A percentile compares a stretch with the other conserved stretches of the same genome.
Evolutionary conservation across 2,329 filamentous ascomycete species (phyloP).

Genomic region (Pyrenophora graminea): DNA sequence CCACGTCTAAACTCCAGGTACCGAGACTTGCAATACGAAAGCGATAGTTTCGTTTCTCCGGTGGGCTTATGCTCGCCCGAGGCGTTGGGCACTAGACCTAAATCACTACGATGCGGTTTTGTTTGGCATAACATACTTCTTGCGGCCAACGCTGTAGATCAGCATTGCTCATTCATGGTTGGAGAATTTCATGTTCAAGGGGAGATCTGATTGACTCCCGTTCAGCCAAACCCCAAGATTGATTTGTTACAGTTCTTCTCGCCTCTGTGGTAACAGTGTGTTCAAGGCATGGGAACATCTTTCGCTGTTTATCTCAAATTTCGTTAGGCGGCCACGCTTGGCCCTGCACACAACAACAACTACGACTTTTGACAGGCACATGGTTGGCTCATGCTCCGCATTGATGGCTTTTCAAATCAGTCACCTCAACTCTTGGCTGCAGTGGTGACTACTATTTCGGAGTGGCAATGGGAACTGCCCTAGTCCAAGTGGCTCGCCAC

Average conservation of each 20-base stretch:
- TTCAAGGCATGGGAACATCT: background rate
- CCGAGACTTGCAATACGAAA: background rate
- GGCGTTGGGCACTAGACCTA: background rate
- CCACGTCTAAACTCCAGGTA: background rate
- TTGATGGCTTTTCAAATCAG: background rate
- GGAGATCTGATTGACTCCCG: background rate
- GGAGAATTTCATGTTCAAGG: no score
- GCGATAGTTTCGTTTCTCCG: background rate
- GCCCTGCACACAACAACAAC: background rate
- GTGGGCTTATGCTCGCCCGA: background rate
- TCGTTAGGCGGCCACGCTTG: background rate
- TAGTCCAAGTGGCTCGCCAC: constrained; percentile 4
- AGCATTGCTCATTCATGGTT: no score
- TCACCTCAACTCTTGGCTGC: background rate
- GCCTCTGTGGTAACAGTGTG: background rate
- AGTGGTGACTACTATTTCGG: constrained; percentile 5
- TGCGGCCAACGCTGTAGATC: no score
- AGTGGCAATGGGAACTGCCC: background rate
- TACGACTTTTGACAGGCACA: background rate
- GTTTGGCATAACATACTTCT: no score
- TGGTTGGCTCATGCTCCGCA: constrained; percentile 2
- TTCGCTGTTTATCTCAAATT: background rate
- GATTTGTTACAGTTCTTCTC: background rate
- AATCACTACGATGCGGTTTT: no score
- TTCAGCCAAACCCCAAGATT: background rate